A percentile compares a stretch with the other conserved stretches of the same genome.
phyloP scores from a whole-genome alignment of 805 yeast species.

The Kurtzmaniella fragi region DNA sequence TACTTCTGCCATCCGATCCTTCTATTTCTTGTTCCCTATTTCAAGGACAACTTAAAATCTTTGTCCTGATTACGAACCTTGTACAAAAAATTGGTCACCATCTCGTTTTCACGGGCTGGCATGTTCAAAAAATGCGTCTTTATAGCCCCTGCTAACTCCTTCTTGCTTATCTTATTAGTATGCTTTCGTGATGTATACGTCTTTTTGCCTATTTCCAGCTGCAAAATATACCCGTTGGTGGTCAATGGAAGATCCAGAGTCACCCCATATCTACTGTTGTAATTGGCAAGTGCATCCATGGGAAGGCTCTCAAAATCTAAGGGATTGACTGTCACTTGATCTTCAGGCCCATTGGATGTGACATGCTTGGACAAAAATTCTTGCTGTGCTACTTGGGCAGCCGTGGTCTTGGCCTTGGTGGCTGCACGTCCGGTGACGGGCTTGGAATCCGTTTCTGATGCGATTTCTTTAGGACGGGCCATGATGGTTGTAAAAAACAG shows the following conservation, averaged over 20 bases:
- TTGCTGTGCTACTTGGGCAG: conserved; percentile 65
- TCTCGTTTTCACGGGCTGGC: conserved; percentile 74
- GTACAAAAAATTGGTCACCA: conserved; percentile 83
- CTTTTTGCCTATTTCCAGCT: conserved; percentile 68
- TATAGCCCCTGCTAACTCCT: conserved; percentile 54
- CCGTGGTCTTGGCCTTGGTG: conserved; percentile 56
- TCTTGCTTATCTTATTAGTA: conserved; percentile 45
- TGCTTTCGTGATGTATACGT: conserved; percentile 39
- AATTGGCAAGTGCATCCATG: conserved; percentile 60
- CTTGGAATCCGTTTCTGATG: conserved; percentile 32
- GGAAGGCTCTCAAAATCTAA: conserved; percentile 67
- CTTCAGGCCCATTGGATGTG: conserved; percentile 68
- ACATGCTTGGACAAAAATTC: conserved; percentile 64
- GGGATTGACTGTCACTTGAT: conserved; percentile 47
- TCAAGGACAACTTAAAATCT: conserved; percentile 38
- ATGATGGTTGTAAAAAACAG: neutral
- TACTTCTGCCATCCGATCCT: no score
- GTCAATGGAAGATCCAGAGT: conserved; percentile 58
- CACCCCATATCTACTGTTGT: conserved; percentile 56
- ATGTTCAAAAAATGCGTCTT: conserved; percentile 61
- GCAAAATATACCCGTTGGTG: conserved; percentile 63
- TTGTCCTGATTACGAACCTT: conserved; percentile 67
- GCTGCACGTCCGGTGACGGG: conserved; percentile 33
- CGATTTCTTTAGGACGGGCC: conserved; percentile 24
- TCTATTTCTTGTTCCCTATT: conserved; percentile 9